These are phyloP conservation scores for Salvia splendens DNA, from an alignment of 257 asterid genomes.

Conservation along the genomic window DNA sequence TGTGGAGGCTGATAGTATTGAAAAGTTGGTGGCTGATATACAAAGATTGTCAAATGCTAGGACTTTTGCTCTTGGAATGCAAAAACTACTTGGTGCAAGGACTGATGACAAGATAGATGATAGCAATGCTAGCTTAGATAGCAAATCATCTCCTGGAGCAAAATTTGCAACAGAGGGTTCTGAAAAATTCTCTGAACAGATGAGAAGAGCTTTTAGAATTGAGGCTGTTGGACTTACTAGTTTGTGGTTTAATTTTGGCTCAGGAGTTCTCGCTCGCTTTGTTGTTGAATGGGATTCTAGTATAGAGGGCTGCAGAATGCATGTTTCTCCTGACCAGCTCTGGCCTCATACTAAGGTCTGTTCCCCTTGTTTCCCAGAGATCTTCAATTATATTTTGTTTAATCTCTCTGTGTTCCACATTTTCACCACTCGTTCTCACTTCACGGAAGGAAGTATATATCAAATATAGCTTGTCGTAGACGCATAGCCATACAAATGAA, in stretches of 20 bases:
- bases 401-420: slow-evolving; percentile 1
- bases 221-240: slow-evolving; percentile 99
- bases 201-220: slow-evolving; percentile 86
- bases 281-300: slow-evolving; percentile 99
- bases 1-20: slow-evolving; percentile 93
- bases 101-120: slow-evolving; percentile 80
- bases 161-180: slow-evolving; percentile 52
- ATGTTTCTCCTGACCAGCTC: slow-evolving; percentile 97
- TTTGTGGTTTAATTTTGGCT: slow-evolving; percentile 97
- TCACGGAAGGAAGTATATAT: slow-evolving; percentile 15
- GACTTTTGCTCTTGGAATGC: slow-evolving; percentile 87
- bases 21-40: slow-evolving; percentile 82
- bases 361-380: slow-evolving; percentile 24
- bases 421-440: not conserved
- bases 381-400: slow-evolving; percentile 8
- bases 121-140: slow-evolving; percentile 48
- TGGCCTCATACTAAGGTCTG: slow-evolving; percentile 99
- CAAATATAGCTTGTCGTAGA: not conserved
- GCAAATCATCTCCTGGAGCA: slow-evolving; percentile 55
- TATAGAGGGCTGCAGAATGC: slow-evolving; percentile 98
- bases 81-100: slow-evolving; percentile 83
- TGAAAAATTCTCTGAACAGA: slow-evolving; percentile 77
- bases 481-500: not conserved
- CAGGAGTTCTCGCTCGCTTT: slow-evolving; percentile 93
- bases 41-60: slow-evolving; percentile 94